Evolutionary conservation across 176 grass and related monocot species (phyloP).

Genomic region (Paspalum notatum): DNA sequence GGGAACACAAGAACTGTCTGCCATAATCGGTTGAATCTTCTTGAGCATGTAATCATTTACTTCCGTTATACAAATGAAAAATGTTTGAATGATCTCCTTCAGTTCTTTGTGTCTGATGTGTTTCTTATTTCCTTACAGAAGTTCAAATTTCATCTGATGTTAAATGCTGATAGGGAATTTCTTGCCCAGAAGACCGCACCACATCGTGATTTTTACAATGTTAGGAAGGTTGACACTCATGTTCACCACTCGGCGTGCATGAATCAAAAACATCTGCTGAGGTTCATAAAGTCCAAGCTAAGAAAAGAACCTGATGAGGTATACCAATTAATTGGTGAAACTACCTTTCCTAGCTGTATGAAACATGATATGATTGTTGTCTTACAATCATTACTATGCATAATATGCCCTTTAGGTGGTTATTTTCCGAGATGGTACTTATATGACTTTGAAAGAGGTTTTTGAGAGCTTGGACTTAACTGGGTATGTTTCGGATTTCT

Average conservation of each 20-base stretch:
- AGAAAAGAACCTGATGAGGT: constrained; percentile 99
- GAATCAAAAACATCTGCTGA: constrained; percentile 96
- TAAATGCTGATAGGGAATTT: constrained; percentile 93
- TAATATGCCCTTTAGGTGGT: constrained; percentile 74
- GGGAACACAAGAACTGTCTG: constrained; percentile 98
- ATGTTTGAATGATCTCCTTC: constrained; percentile 19
- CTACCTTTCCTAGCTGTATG: neutral
- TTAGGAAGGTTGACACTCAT: constrained; percentile 98
- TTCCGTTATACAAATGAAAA: neutral
- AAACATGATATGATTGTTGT: constrained; percentile 1
- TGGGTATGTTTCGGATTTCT: constrained; percentile 61
- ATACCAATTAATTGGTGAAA: constrained; percentile 18
- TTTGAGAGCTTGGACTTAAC: constrained; percentile 99
- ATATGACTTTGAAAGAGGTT: constrained; percentile 98
- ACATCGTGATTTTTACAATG: constrained; percentile 99
- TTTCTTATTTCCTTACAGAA: constrained; percentile 65
- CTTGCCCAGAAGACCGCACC: constrained; percentile 98
- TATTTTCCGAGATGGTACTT: constrained; percentile 98
- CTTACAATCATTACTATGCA: constrained; percentile 36
- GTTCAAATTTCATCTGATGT: constrained; percentile 96
- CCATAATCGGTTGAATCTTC: constrained; percentile 88
- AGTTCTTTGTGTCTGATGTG: constrained; percentile 27
- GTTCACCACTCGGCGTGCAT: constrained; percentile 99
- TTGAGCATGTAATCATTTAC: constrained; percentile 80
- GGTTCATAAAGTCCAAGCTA: constrained; percentile 96